phyloP scores from a whole-genome alignment of 106 monocot genomes.

The Chionographis japonica region DNA sequence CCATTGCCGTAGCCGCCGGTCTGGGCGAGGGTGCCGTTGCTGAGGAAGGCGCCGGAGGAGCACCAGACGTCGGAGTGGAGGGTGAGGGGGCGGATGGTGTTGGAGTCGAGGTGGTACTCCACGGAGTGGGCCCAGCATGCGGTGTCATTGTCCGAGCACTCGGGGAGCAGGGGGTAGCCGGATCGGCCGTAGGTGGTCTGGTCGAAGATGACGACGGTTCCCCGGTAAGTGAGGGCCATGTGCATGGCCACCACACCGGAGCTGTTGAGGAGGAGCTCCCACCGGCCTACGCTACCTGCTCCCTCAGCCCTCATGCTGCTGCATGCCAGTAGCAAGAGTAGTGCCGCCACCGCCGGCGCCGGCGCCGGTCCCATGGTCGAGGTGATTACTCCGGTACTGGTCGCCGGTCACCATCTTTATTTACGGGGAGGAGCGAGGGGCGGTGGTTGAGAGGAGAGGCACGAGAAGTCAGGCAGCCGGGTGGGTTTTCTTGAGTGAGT shows the following conservation, averaged over 20 bases:
- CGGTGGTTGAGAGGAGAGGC: too few species aligned
- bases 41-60: constrained; percentile 49
- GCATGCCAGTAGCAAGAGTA: background rate
- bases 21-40: constrained; percentile 34
- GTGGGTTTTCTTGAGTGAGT: too few species aligned
- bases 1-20: constrained; percentile 44
- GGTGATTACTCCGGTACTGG: too few species aligned
- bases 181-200: constrained; percentile 39
- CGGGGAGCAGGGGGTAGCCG: constrained; percentile 14
- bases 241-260: constrained; percentile 59
- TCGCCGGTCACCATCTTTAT: too few species aligned
- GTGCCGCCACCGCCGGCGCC: background rate
- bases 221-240: constrained; percentile 36
- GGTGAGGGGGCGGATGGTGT: constrained; percentile 26
- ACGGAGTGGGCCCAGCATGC: constrained; percentile 37
- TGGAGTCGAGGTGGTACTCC: constrained; percentile 25
- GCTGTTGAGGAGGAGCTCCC: constrained; percentile 51
- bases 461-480: too few species aligned
- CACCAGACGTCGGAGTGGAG: constrained; percentile 33
- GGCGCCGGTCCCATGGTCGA: too few species aligned
- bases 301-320: background rate
- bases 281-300: constrained; percentile 6
- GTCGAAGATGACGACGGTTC: constrained; percentile 48
- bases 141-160: constrained; percentile 1
- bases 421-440: too few species aligned